Conservation (phyloP, 2,329 filamentous ascomycete species). For the Microascus cirrosus region DNA sequence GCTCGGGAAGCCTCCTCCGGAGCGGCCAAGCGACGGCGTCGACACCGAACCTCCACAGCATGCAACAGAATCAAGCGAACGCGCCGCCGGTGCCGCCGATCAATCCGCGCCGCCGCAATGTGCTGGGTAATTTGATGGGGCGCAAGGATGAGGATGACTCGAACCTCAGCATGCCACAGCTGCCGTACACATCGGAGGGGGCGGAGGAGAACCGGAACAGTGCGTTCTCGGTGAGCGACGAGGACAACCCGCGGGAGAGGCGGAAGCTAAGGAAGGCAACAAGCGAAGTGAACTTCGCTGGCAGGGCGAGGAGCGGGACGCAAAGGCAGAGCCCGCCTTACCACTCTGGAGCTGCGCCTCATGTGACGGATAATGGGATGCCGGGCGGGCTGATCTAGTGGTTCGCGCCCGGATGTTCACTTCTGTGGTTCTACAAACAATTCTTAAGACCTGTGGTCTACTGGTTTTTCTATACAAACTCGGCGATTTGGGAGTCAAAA, state of each 20-base stretch:
- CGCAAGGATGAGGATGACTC: constrained; percentile 20
- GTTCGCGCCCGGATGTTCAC: neutral
- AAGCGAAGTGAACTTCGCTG: constrained; percentile 24
- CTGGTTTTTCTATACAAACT: too few species aligned
- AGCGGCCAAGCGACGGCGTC: constrained; percentile 15
- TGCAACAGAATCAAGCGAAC: constrained; percentile 7
- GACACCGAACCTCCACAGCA: constrained; percentile 24
- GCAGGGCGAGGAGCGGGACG: constrained; percentile 12
- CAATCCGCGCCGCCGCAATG: constrained; percentile 42
- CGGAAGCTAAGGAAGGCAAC: constrained; percentile 30
- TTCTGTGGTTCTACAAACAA: neutral
- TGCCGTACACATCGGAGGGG: constrained; percentile 1
- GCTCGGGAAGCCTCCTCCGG: constrained; percentile 21
- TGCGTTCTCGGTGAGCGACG: constrained; percentile 20
- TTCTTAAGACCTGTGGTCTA: neutral
- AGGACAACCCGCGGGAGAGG: constrained; percentile 26
- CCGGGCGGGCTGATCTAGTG: constrained; percentile 35
- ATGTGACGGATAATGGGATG: constrained; percentile 12
- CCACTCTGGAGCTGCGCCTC: neutral
- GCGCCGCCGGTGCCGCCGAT: constrained; percentile 46
- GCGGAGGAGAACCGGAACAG: constrained; percentile 13
- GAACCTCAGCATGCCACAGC: constrained; percentile 2
- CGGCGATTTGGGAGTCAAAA: too few species aligned
- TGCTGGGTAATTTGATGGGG: constrained; percentile 23
- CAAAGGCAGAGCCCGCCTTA: constrained; percentile 8